Evolutionary conservation across 495 filamentous ascomycete genomes (phyloP), one percentile per base, ranked within the genome.

Genomic region (Aeminium ludgeri): DNA sequence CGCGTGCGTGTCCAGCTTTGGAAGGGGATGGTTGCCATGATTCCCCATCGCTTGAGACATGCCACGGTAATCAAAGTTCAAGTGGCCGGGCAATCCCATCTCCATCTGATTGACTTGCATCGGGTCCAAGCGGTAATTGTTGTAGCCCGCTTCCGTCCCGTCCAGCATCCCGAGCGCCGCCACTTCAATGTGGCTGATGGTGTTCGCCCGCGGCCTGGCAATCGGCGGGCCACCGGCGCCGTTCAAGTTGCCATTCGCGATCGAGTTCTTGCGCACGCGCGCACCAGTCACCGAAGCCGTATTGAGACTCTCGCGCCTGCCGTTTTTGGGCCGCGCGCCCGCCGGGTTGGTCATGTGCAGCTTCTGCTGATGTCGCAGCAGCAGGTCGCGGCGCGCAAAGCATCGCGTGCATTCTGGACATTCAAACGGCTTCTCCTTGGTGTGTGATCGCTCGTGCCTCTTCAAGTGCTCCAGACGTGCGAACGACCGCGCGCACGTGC

Each of bases 391-490:
- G 27, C 89, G 74, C 23, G 89, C 89, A 65, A 99, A 99, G 67
- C 89, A 96, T 55, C 89, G 66, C 16, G 82, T 69, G 56, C 89
- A 99, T 58, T 96, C 86, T 18, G 87, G 86, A 49, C 89, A 99
- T 57, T 94, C 87, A 55, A 99, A 99, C 1, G 89, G 89, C 66
- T 97, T 97, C 58, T 99, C 89, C 57, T 99, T 99, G 10, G 89
- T 99, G 53, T 99, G 89, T 15, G 89, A 96, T 32, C 89, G 78
- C 67, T 99, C 89, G 62, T 99, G 89, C 34, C 89, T 80, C 65
- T 99, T 99, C 45, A 99, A 65, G 62, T 99, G 89, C 63, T 99
- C 89, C 50, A 99, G 62, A 43, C 89, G 76, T 41, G 89, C 89
- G 57, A 99, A 99, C 2, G 83, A 93, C 42, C 89, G 78, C 54